A percentile compares a stretch with the other conserved stretches of the same genome.
Conservation (phyloP, 169 alveolate genomes). For the Cryptosporidium viatorum region DNA sequence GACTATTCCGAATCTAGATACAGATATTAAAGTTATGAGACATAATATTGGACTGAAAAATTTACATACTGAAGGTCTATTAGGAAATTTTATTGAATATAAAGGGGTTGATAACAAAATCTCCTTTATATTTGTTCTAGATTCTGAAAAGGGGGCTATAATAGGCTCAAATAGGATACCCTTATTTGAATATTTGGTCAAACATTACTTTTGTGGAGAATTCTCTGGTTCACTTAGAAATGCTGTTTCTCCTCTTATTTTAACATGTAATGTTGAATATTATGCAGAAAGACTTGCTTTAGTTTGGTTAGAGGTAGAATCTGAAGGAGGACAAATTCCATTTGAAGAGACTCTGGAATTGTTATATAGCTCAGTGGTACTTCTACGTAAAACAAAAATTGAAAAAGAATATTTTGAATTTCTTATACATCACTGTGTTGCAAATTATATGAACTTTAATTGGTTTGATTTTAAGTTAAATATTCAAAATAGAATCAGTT, state of each 20-base stretch:
- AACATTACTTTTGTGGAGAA: slow-evolving; percentile 52
- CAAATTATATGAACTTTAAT: slow-evolving; percentile 36
- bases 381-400: slow-evolving; percentile 3
- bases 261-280: slow-evolving; percentile 32
- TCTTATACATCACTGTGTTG: slow-evolving; percentile 13
- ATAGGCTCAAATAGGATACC: slow-evolving; percentile 32
- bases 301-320: slow-evolving; percentile 12
- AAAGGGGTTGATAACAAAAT: slow-evolving; percentile 4
- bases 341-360: slow-evolving; percentile 23
- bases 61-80: background rate
- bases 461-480: background rate
- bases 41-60: background rate
- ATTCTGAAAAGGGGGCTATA: slow-evolving; percentile 1
- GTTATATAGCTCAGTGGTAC: slow-evolving; percentile 20
- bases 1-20: background rate
- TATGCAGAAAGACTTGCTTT: slow-evolving; percentile 23
- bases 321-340: background rate
- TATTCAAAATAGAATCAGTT: slow-evolving; percentile 3
- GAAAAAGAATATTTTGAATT: slow-evolving; percentile 8
- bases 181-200: slow-evolving; percentile 28
- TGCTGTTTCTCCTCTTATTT: slow-evolving; percentile 16
- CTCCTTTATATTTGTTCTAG: slow-evolving; percentile 23
- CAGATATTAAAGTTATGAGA: background rate
- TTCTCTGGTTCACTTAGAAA: slow-evolving; percentile 35
- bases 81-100: background rate